Evolutionary conservation across 176 grass and related monocot species (phyloP).

Genomic region (Thalia dealbata): DNA sequence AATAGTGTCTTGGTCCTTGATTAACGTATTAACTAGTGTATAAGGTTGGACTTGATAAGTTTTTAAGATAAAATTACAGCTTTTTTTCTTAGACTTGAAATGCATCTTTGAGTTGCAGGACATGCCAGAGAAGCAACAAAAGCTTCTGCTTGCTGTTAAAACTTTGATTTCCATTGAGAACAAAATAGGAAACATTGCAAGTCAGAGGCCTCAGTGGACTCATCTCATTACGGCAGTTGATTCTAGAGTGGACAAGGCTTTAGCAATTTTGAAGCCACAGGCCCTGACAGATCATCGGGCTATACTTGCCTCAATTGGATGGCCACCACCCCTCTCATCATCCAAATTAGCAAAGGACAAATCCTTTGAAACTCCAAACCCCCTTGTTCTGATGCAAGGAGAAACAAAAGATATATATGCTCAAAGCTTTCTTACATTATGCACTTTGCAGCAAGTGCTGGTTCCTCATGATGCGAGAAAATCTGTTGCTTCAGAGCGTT

Average conservation of each 20-base stretch:
- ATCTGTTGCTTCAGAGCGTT: background rate
- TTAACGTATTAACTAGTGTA: background rate
- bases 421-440: conserved; percentile 73
- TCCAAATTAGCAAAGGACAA: conserved; percentile 39
- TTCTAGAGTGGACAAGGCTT: conserved; percentile 79
- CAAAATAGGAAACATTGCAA: conserved; percentile 41
- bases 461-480: conserved; percentile 38
- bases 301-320: conserved; percentile 67
- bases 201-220: conserved; percentile 45
- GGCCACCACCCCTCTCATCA: conserved; percentile 70
- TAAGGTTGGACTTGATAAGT: background rate
- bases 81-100: background rate
- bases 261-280: conserved; percentile 71
- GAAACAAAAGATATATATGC: conserved; percentile 56
- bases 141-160: conserved; percentile 51
- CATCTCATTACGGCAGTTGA: conserved; percentile 72
- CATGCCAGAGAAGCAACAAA: conserved; percentile 46
- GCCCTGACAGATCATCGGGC: conserved; percentile 66
- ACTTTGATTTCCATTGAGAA: conserved; percentile 58
- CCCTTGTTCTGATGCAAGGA: conserved; percentile 70
- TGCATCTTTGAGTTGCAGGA: conserved; percentile 33
- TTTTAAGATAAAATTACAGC: background rate
- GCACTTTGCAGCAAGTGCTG: conserved; percentile 74
- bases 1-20: background rate
- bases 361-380: conserved; percentile 46